Percentiles rank a stretch among this genome's conserved stretches.
phyloP scores from a whole-genome alignment of 148 eudicot genomes.

The Agrostemma githago region DNA sequence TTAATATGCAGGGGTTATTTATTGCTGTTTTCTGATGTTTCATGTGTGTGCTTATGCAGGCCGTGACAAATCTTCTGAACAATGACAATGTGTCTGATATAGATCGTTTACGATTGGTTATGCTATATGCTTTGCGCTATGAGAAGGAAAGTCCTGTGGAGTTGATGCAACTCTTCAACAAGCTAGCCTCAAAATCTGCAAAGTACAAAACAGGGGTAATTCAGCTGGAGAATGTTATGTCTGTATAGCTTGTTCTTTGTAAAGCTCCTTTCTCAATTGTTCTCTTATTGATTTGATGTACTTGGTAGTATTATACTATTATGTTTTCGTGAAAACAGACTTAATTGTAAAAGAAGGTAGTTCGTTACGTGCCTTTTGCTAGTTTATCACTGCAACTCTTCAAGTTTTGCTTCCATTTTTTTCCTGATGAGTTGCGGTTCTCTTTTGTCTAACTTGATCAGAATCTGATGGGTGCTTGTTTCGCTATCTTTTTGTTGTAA shows the following conservation, averaged over 20 bases:
- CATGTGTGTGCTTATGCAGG: conserved; percentile 41
- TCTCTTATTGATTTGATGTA: neutral
- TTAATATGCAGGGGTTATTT: neutral
- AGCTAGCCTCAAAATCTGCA: conserved; percentile 77
- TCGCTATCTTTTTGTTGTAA: conserved; percentile 23
- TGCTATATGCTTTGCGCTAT: conserved; percentile 95
- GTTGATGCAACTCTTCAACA: conserved; percentile 93
- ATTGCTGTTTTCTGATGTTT: conserved; percentile 3
- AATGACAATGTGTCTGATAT: conserved; percentile 81
- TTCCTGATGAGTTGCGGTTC: neutral
- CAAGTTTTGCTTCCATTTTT: neutral
- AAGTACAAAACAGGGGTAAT: conserved; percentile 97
- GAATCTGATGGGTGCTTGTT: conserved; percentile 19
- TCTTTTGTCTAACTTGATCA: conserved; percentile 5
- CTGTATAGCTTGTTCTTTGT: neutral
- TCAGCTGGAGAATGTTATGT: conserved; percentile 17
- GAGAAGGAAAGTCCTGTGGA: conserved; percentile 99
- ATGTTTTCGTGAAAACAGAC: neutral
- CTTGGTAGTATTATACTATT: neutral
- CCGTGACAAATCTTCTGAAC: conserved; percentile 81
- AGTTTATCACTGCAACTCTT: neutral
- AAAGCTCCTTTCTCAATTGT: neutral
- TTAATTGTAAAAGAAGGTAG: neutral
- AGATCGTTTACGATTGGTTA: conserved; percentile 86
- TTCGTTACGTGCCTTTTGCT: neutral